These are phyloP conservation scores for Cicer pinnatifidum DNA, from an alignment of 306 rosid species.

Conservation along the genomic window DNA sequence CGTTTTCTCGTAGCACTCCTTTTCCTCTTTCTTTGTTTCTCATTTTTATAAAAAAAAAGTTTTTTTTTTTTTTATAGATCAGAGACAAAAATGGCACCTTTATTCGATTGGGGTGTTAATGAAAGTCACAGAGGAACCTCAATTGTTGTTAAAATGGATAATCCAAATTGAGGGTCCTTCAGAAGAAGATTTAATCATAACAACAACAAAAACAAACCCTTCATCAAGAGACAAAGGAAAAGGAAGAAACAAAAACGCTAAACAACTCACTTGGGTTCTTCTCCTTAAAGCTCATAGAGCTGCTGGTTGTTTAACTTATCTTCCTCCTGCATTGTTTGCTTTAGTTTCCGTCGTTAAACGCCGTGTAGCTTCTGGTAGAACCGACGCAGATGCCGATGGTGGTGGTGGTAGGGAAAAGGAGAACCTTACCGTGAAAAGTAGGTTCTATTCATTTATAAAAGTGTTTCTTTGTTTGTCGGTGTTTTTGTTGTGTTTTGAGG, in stretches of 20 bases:
- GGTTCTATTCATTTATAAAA: constrained; percentile 71
- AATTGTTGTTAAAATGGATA: constrained; percentile 95
- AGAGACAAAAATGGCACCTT: constrained; percentile 63
- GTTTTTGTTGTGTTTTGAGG: constrained; percentile 63
- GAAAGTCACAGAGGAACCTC: constrained; percentile 85
- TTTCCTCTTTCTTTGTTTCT: not conserved
- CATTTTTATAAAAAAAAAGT: too few species aligned
- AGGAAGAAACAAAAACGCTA: constrained; percentile 66
- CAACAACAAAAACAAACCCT: constrained; percentile 34
- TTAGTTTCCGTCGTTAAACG: constrained; percentile 69
- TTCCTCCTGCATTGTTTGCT: constrained; percentile 69
- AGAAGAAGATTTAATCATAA: constrained; percentile 65
- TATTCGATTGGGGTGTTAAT: constrained; percentile 77
- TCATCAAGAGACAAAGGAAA: constrained; percentile 63
- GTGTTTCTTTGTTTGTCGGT: constrained; percentile 68
- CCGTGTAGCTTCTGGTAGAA: constrained; percentile 73
- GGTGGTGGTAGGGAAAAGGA: constrained; percentile 58
- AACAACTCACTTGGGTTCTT: constrained; percentile 91
- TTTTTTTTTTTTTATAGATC: constrained; percentile 46
- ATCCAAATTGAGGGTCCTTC: constrained; percentile 89
- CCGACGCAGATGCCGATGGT: constrained; percentile 62
- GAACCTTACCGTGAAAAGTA: constrained; percentile 58
- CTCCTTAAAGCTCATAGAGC: constrained; percentile 85
- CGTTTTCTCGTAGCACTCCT: not conserved
- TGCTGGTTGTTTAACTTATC: constrained; percentile 77